Evolutionary conservation across 208 protist species (phyloP), one percentile per base, ranked within the genome.

Genomic region (Trypanosoma mega): DNA sequence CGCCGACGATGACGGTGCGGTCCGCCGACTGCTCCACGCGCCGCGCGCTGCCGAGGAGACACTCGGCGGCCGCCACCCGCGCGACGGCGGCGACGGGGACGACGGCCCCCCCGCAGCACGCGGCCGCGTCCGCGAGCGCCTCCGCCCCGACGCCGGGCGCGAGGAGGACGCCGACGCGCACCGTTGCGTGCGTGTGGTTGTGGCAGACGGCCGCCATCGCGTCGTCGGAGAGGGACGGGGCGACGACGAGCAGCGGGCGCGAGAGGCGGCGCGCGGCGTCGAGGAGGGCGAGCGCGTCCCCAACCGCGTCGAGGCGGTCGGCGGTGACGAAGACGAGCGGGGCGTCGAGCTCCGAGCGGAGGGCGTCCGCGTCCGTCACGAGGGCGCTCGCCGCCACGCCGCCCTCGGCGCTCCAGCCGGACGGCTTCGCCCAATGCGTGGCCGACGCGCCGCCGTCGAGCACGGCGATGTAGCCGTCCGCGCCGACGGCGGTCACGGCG

Each of bases 381-480:
- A 99, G 99, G 61, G 98, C 98, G 58, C 97, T 97, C 1, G 97
- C 99, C 55, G 99, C 84, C 74, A 97, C 99, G 37, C 98, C 99
- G 52, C 94, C 85, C 61, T 99, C 97, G 56, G 98, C 97, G 63
- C 93, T 97, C 96, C 99, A 98, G 39, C 98, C 98, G 69, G 99
- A 98, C 60, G 97, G 93, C 23, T 97, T 76, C 54, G 98, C 96
- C 64, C 99, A 97, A 72, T 98, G 94, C 69, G 99, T 97, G 14
- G 90, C 65, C 20, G 97, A 54, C 27, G 96, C 92, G 81, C 98
- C 99, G 63, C 98, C 99, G 66, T 99, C 98, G 68, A 97, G 74
- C 36, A 99, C 98, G 18, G 98, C 97, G 80, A 99, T 99, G 56
- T 99, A 98, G 50, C 98, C 99, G 61, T 99, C 92, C 51, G 97